phyloP scores from a whole-genome alignment of 176 grass and related monocot species.

The Cymbopogon citratus region DNA sequence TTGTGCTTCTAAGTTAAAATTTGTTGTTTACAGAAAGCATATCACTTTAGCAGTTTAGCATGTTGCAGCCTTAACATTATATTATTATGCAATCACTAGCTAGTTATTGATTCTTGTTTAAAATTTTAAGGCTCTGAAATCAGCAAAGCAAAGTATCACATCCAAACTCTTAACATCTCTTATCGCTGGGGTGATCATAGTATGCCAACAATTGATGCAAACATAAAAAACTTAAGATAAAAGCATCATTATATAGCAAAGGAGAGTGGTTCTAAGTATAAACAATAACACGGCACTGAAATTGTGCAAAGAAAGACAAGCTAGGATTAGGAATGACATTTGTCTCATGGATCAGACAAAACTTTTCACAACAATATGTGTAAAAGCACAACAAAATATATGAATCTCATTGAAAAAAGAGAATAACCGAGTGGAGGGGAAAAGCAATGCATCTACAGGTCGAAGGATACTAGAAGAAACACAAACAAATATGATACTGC shows the following conservation, averaged over 20 bases:
- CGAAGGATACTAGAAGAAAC: conserved; percentile 9
- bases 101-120: not conserved
- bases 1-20: not conserved
- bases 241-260: not conserved
- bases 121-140: not conserved
- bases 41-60: not conserved
- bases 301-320: not conserved
- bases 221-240: not conserved
- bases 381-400: not conserved
- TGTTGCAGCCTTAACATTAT: not conserved
- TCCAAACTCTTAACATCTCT: not conserved
- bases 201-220: not conserved
- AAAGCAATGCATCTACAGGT: not conserved
- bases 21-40: not conserved
- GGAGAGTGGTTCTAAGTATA: not conserved
- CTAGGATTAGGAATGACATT: not conserved
- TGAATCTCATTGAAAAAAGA: not conserved
- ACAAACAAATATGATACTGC: not conserved
- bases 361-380: not conserved
- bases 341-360: not conserved
- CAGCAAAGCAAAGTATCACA: not conserved
- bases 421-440: not conserved
- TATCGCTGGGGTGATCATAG: not conserved
- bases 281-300: not conserved
- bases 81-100: not conserved